Conservation (phyloP, 768 basidiomycete species). For the Brasilioporus rufonigricans region DNA sequence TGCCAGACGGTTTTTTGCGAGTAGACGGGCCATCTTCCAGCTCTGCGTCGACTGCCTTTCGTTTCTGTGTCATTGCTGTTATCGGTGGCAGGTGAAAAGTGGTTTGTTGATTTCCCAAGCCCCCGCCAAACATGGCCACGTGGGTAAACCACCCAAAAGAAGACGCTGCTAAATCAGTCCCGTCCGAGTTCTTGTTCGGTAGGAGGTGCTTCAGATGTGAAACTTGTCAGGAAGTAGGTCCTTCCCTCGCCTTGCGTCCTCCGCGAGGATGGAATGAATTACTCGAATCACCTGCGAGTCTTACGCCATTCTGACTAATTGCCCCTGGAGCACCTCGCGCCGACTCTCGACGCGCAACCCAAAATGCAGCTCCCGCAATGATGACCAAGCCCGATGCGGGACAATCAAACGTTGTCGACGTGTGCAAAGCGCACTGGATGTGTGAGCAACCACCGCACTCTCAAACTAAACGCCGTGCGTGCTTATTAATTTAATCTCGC, state of each 20-base stretch:
- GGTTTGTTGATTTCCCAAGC: constrained; percentile 20
- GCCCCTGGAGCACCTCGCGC: neutral
- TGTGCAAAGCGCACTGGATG: neutral
- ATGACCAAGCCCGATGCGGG: neutral
- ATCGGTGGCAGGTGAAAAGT: neutral
- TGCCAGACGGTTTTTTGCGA: neutral
- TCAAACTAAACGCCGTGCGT: neutral
- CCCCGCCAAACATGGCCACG: constrained; percentile 27
- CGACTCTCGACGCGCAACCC: neutral
- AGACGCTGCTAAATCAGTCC: constrained; percentile 1
- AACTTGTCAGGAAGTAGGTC: neutral
- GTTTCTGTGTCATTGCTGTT: constrained; percentile 27
- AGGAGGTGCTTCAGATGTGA: neutral
- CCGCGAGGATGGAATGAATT: constrained; percentile 25
- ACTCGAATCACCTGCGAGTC: constrained; percentile 7
- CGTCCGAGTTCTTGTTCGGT: neutral
- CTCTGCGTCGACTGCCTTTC: constrained; percentile 21
- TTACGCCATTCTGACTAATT: constrained; percentile 18
- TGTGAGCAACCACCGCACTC: constrained; percentile 2
- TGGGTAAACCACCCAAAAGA: neutral
- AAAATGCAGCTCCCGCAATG: neutral
- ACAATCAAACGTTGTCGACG: neutral
- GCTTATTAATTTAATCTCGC: constrained; percentile 1
- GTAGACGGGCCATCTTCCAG: constrained; percentile 3
- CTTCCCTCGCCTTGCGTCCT: constrained; percentile 17